A percentile compares a stretch with the other conserved stretches of the same genome.
Conservation (phyloP, 176 grass and related monocot species). For the Aechmea fasciata region DNA sequence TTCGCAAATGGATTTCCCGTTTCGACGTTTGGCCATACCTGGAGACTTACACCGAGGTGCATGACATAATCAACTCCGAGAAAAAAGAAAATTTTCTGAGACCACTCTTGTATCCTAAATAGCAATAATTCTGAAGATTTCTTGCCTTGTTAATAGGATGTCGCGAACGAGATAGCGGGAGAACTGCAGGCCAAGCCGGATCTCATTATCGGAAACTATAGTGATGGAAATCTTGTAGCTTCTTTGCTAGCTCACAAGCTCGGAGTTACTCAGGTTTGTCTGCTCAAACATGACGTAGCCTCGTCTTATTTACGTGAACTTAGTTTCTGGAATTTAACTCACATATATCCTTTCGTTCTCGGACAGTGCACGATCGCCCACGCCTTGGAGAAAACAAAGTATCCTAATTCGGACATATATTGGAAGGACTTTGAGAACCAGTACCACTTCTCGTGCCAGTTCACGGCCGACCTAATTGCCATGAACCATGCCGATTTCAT, state of each 20-base stretch:
- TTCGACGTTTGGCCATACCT: slow-evolving; percentile 12
- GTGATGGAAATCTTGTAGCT: slow-evolving; percentile 12
- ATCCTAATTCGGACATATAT: slow-evolving; percentile 7
- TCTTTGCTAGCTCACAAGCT: slow-evolving; percentile 5
- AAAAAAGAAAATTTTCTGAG: too few relatives aligned
- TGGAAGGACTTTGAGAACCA: slow-evolving; percentile 11
- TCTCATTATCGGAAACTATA: slow-evolving; percentile 10
- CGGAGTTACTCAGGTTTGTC: slow-evolving; percentile 10
- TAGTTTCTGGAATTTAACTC: not conserved
- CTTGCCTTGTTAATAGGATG: not conserved
- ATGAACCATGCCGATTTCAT: slow-evolving; percentile 14
- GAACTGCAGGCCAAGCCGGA: slow-evolving; percentile 8
- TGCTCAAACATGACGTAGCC: not conserved
- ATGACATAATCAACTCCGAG: not conserved
- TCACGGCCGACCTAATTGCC: slow-evolving; percentile 3
- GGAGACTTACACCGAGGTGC: slow-evolving; percentile 5
- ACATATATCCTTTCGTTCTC: not conserved
- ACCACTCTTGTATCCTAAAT: too few relatives aligned
- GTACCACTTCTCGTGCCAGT: slow-evolving; percentile 12
- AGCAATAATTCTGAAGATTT: too few relatives aligned
- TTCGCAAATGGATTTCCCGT: slow-evolving; percentile 7
- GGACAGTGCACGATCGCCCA: slow-evolving; percentile 5
- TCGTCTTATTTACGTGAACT: not conserved
- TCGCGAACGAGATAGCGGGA: slow-evolving; percentile 4
- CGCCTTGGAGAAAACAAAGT: slow-evolving; percentile 11